Evolutionary conservation across 2,329 filamentous ascomycete species (phyloP).

Genomic region (Aureobasidium subglaciale): DNA sequence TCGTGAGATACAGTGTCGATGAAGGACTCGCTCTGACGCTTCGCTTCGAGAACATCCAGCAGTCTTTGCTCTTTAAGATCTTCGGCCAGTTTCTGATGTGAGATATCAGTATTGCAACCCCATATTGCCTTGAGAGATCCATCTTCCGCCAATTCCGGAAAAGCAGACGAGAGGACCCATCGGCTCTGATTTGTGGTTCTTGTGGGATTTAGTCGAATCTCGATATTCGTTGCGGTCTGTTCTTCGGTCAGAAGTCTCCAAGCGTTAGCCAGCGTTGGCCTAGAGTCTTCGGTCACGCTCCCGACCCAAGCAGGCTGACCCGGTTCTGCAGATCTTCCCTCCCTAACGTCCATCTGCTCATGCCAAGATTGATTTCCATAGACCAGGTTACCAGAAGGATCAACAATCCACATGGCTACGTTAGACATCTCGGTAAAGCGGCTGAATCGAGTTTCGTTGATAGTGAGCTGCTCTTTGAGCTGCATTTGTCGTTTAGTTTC

Average conservation of each 20-base stretch:
- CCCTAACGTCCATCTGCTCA: neutral
- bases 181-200: neutral
- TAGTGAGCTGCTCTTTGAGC: conserved; percentile 14
- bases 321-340: neutral
- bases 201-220: conserved; percentile 3
- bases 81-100: conserved; percentile 26
- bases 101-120: conserved; percentile 12
- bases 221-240: neutral
- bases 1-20: conserved; percentile 27
- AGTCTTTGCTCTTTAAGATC: conserved; percentile 18
- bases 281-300: neutral
- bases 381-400: neutral
- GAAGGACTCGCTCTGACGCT: conserved; percentile 24
- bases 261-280: neutral
- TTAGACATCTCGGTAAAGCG: conserved; percentile 30
- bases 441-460: conserved; percentile 26
- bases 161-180: conserved; percentile 17
- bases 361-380: conserved; percentile 12
- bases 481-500: conserved; percentile 25
- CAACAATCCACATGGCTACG: conserved; percentile 24
- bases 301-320: neutral
- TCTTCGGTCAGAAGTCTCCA: conserved; percentile 6
- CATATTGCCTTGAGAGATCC: conserved; percentile 10
- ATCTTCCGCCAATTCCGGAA: conserved; percentile 16
- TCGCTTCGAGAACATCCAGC: conserved; percentile 20